phyloP scores from a whole-genome alignment of 2,329 filamentous ascomycete species.

The Hymenoscyphus infarciens region DNA sequence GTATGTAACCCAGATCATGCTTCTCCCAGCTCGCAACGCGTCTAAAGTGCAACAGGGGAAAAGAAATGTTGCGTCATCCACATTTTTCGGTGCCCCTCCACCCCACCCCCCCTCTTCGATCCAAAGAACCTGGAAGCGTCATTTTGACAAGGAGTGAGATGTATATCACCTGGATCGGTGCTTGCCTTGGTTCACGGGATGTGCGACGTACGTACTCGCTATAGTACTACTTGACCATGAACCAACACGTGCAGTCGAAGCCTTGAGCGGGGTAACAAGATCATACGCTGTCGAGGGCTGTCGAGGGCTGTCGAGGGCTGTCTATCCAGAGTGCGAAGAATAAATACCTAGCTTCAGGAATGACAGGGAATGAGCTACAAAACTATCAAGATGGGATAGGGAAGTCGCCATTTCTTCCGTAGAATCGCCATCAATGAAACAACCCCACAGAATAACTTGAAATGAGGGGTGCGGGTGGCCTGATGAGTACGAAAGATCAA shows the following conservation, averaged over 20 bases:
- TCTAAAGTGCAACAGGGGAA: neutral
- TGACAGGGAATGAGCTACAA: no score
- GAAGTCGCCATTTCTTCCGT: neutral
- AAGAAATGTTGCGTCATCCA: conserved; percentile 18
- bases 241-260: neutral
- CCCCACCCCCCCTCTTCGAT: neutral
- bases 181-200: neutral
- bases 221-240: neutral
- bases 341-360: no score
- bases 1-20: neutral
- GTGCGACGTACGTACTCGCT: neutral
- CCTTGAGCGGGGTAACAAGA: conserved; percentile 2
- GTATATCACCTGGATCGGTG: neutral
- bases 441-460: neutral
- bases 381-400: neutral
- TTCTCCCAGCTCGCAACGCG: neutral
- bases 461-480: neutral
- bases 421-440: neutral
- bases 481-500: neutral
- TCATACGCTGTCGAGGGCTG: no score
- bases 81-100: conserved; percentile 4
- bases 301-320: no score
- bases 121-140: neutral
- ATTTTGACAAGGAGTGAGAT: conserved; percentile 4
- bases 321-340: no score